phyloP scores from a whole-genome alignment of 1,139 yeast genomes.

The Zygosaccharomyces sapae region DNA sequence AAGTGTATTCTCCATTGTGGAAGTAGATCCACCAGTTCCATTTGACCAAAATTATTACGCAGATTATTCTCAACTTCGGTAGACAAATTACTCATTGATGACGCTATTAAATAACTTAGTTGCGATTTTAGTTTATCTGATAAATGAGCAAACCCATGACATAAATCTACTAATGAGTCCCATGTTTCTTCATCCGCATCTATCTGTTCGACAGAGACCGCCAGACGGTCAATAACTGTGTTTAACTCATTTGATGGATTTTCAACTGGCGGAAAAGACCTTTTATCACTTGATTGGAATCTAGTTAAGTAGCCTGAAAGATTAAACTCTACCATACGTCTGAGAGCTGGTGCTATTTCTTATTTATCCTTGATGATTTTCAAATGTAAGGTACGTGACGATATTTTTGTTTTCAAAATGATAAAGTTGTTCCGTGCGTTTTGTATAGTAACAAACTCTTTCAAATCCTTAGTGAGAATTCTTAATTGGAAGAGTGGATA shows the following conservation, averaged over 20 bases:
- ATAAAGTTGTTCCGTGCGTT: neutral
- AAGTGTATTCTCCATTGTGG: constrained; percentile 48
- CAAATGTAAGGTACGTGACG: neutral
- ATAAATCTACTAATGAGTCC: constrained; percentile 56
- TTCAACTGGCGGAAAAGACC: constrained; percentile 41
- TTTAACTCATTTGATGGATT: constrained; percentile 50
- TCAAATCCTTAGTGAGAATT: too few relatives aligned
- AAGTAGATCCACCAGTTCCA: constrained; percentile 53
- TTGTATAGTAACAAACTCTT: neutral
- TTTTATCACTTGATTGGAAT: constrained; percentile 60
- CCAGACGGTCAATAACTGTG: constrained; percentile 54
- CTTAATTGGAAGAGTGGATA: too few relatives aligned
- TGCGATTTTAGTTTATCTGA: constrained; percentile 50
- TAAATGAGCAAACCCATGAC: constrained; percentile 47
- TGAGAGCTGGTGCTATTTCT: neutral
- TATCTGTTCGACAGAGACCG: constrained; percentile 63
- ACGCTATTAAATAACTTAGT: constrained; percentile 50
- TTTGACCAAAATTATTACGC: constrained; percentile 39
- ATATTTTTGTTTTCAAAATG: neutral
- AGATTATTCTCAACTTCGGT: constrained; percentile 37
- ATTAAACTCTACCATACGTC: constrained; percentile 46
- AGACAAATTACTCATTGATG: constrained; percentile 43
- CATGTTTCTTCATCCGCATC: constrained; percentile 50
- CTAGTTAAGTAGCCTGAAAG: constrained; percentile 58
- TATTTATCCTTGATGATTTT: neutral